Evolutionary conservation across 225 moss, liverwort and hornwort species (phyloP).

Genomic region (Lunularia cruciata): DNA sequence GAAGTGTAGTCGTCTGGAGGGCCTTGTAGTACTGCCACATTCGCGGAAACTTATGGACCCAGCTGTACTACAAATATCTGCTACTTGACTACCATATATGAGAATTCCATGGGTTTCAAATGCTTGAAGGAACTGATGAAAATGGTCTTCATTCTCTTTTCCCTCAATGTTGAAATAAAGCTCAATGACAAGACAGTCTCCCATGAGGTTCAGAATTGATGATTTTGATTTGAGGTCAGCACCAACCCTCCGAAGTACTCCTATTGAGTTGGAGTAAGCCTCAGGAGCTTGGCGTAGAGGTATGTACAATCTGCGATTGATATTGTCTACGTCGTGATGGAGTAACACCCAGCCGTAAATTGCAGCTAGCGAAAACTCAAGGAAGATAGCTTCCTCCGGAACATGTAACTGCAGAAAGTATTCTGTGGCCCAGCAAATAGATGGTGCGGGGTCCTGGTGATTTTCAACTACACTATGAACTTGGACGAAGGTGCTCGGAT

Average conservation of each 20-base stretch:
- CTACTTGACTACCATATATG: not conserved
- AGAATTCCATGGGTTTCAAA: not conserved
- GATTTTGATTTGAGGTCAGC: not conserved
- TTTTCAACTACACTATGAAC: conserved; percentile 1
- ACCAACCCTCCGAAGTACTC: not conserved
- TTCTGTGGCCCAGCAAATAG: not conserved
- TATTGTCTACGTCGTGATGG: conserved; percentile 16
- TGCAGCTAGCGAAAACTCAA: conserved; percentile 27
- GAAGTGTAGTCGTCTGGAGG: not conserved
- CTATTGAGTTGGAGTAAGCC: not conserved
- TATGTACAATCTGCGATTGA: conserved; percentile 26
- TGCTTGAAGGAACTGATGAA: not conserved
- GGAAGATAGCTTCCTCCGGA: not conserved
- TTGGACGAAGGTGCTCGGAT: conserved; percentile 33
- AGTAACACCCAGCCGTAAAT: conserved; percentile 27
- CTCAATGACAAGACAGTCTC: conserved; percentile 3
- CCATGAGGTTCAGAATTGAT: not conserved
- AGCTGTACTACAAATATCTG: not conserved
- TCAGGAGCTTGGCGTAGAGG: conserved; percentile 29
- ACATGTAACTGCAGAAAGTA: conserved; percentile 7
- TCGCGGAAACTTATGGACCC: not conserved
- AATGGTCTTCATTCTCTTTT: not conserved
- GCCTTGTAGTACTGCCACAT: not conserved
- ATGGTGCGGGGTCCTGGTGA: not conserved
- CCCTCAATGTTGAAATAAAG: not conserved